A percentile compares a stretch with the other conserved stretches of the same genome.
Conservation (phyloP, 2,329 filamentous ascomycete genomes). For the Sporothrix pseudoabietina region DNA sequence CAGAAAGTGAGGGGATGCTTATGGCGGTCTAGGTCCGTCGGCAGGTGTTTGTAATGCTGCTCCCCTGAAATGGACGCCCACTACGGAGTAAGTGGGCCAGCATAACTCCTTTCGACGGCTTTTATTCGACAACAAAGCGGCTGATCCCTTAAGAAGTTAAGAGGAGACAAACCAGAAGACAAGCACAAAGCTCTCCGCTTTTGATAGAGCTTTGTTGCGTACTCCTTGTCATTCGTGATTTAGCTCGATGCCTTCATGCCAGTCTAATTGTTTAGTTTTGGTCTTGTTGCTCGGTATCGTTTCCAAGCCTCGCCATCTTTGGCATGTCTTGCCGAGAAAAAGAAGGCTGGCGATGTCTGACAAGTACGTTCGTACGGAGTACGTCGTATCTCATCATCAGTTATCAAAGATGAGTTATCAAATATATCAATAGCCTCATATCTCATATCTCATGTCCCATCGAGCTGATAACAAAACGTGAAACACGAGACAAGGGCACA, state of each 20-base stretch:
- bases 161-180: neutral
- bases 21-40: neutral
- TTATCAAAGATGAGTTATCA: too few relatives aligned
- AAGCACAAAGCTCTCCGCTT: constrained; percentile 13
- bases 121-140: neutral
- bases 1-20: neutral
- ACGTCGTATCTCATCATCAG: neutral
- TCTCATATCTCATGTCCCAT: neutral
- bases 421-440: neutral
- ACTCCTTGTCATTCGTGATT: neutral
- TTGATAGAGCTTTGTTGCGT: neutral
- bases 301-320: neutral
- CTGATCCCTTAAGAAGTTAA: constrained; percentile 3
- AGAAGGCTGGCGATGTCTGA: neutral
- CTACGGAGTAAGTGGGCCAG: neutral
- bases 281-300: neutral
- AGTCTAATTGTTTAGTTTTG: neutral
- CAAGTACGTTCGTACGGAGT: neutral
- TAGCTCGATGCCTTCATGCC: neutral
- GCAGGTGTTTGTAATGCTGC: neutral
- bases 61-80: neutral
- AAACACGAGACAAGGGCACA: neutral
- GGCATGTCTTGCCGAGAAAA: constrained; percentile 15
- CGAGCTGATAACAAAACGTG: neutral
- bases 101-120: constrained; percentile 2